Conservation (phyloP, 2,329 filamentous ascomycete genomes). For the Alternaria metachromatica region DNA sequence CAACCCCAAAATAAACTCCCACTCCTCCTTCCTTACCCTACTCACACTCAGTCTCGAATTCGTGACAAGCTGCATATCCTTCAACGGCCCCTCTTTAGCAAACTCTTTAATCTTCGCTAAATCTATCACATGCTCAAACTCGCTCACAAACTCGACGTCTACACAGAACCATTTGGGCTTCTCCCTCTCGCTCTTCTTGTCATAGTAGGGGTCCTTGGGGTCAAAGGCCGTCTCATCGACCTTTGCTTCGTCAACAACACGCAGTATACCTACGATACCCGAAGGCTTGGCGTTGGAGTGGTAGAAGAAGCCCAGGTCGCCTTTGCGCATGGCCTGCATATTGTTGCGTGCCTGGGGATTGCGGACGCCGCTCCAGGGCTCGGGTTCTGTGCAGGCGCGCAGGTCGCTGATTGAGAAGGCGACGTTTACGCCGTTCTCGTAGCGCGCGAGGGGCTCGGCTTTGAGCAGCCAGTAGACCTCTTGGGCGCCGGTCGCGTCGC, state of each 20-base stretch:
- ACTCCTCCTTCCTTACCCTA: slow-evolving; percentile 69
- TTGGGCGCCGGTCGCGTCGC: slow-evolving; percentile 35
- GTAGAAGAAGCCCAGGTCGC: slow-evolving; percentile 95
- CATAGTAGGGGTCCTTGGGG: slow-evolving; percentile 78
- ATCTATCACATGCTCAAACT: slow-evolving; percentile 74
- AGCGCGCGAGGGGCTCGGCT: slow-evolving; percentile 78
- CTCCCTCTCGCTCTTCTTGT: slow-evolving; percentile 72
- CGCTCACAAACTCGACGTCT: slow-evolving; percentile 84
- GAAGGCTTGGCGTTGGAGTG: slow-evolving; percentile 92
- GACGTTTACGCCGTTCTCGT: slow-evolving; percentile 87
- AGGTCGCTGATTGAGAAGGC: slow-evolving; percentile 95
- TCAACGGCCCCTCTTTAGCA: slow-evolving; percentile 63
- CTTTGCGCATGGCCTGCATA: slow-evolving; percentile 86
- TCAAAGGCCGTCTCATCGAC: slow-evolving; percentile 80
- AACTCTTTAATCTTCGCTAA: slow-evolving; percentile 75
- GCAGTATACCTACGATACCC: slow-evolving; percentile 86
- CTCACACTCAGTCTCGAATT: slow-evolving; percentile 83
- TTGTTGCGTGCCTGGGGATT: slow-evolving; percentile 77
- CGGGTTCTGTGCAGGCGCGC: slow-evolving; percentile 72
- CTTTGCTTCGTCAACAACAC: slow-evolving; percentile 83
- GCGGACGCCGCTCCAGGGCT: slow-evolving; percentile 81
- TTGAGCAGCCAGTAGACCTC: slow-evolving; percentile 58
- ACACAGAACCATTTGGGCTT: slow-evolving; percentile 87
- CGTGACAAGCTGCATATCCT: slow-evolving; percentile 82
- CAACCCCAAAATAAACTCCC: slow-evolving; percentile 66